phyloP scores from a whole-genome alignment of 192 early-diverging fungal genomes.

The Coemansia sp. region DNA sequence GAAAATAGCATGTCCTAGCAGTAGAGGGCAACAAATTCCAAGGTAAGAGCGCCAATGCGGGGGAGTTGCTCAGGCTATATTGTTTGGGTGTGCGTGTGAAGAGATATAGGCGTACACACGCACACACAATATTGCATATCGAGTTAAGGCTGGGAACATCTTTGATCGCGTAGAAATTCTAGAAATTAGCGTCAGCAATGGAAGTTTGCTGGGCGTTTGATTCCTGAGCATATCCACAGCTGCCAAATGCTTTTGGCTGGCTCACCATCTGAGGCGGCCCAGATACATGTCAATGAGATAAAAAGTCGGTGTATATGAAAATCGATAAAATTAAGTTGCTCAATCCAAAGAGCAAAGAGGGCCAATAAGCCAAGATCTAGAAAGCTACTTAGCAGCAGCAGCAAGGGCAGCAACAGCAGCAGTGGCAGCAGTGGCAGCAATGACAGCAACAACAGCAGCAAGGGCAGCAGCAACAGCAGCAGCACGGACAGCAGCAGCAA shows the following conservation, averaged over 20 bases:
- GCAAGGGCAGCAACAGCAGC: slow-evolving; percentile 16
- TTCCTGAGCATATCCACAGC: no score
- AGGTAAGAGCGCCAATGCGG: neutral
- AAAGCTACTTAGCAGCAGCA: slow-evolving; percentile 18
- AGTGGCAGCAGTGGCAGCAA: slow-evolving; percentile 27
- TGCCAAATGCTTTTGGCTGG: neutral
- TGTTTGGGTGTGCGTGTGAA: neutral
- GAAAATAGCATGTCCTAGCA: neutral
- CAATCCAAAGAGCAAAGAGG: neutral
- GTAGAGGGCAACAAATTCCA: neutral
- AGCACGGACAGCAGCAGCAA: slow-evolving; percentile 38
- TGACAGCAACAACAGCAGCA: slow-evolving; percentile 31
- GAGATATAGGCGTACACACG: neutral
- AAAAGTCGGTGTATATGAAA: neutral
- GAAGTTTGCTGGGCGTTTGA: no score
- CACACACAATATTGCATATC: no score
- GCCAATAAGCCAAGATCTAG: neutral
- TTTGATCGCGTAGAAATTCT: no score
- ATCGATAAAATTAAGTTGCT: neutral
- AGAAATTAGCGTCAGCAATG: no score
- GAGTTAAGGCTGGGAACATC: neutral
- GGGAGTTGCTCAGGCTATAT: neutral
- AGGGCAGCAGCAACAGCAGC: slow-evolving; percentile 40
- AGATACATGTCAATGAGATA: neutral
- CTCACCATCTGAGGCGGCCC: neutral